Percentiles rank a stretch among this genome's conserved stretches.
These are phyloP conservation scores for Fomitiporia mediterranea DNA, from an alignment of 1,284 basidiomycete species.

Conservation along the genomic window DNA sequence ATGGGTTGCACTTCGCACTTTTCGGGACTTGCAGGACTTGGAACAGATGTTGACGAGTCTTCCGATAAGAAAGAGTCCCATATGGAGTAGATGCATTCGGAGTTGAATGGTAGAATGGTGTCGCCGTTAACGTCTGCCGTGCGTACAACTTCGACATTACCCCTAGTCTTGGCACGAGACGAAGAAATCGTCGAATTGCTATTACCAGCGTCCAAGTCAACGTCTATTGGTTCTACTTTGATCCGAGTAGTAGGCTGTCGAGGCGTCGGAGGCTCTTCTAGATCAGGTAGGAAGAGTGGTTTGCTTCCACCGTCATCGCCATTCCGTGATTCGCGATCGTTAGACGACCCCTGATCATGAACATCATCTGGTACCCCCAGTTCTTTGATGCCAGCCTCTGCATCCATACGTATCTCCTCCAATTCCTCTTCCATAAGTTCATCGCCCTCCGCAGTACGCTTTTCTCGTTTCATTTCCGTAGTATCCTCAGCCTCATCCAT, in stretches of 20 bases:
- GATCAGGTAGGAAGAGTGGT: constrained; percentile 10
- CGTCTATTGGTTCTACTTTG: constrained; percentile 24
- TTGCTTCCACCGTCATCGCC: constrained; percentile 12
- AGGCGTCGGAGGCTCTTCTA: not conserved
- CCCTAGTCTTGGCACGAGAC: constrained; percentile 18
- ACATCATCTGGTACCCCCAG: too few species aligned
- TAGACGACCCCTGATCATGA: not conserved
- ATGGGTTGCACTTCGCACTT: not conserved
- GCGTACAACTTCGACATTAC: constrained; percentile 43
- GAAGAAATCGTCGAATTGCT: constrained; percentile 9
- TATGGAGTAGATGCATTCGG: constrained; percentile 23
- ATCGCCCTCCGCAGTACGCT: constrained; percentile 24
- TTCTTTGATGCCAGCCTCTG: constrained; percentile 7
- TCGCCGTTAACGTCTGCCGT: constrained; percentile 31
- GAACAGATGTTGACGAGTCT: not conserved
- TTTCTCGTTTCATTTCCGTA: constrained; percentile 22
- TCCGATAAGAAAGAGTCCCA: not conserved
- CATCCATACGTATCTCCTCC: constrained; percentile 17
- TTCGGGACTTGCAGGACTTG: constrained; percentile 30
- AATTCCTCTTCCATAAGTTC: constrained; percentile 24
- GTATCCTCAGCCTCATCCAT: constrained; percentile 25
- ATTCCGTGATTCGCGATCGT: constrained; percentile 18
- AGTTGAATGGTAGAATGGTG: constrained; percentile 43
- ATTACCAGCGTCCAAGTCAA: constrained; percentile 26
- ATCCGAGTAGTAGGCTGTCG: not conserved